Conservation (phyloP, 2,329 filamentous ascomycete species). For the Fusarium kyushuense region DNA sequence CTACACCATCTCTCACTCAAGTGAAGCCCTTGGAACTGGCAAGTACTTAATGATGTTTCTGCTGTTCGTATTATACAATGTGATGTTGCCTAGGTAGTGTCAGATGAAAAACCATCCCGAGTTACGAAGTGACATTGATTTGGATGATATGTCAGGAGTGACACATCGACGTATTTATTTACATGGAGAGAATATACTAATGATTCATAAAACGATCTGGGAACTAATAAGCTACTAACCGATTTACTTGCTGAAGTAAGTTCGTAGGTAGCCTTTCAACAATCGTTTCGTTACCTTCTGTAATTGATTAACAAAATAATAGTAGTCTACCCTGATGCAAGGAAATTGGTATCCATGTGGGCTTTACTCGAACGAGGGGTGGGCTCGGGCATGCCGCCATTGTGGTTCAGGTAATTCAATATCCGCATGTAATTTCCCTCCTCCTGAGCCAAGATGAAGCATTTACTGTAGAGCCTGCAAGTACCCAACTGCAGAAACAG, state of each 20-base stretch:
- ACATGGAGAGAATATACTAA: not conserved
- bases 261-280: not conserved
- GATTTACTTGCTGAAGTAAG: not conserved
- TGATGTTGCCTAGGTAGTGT: not conserved
- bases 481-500: not conserved
- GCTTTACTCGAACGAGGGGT: constrained; percentile 7
- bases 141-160: not conserved
- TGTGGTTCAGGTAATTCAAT: constrained; percentile 24
- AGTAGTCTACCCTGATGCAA: not conserved
- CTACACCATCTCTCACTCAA: not conserved
- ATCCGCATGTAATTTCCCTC: constrained; percentile 37
- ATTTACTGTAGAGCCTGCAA: not conserved
- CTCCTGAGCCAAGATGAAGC: constrained; percentile 9
- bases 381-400: not conserved
- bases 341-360: constrained; percentile 1
- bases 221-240: not conserved
- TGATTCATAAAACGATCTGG: too few relatives aligned
- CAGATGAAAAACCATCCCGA: not conserved
- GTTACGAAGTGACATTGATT: not conserved
- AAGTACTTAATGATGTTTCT: not conserved
- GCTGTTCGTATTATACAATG: not conserved
- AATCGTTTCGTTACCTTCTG: not conserved
- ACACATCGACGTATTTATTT: not conserved
- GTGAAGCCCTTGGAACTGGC: not conserved
- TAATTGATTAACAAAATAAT: not conserved